Evolutionary conservation across 768 basidiomycete species (phyloP), one percentile per base, ranked within the genome.

Genomic region (Leccinum subgranulosum): DNA sequence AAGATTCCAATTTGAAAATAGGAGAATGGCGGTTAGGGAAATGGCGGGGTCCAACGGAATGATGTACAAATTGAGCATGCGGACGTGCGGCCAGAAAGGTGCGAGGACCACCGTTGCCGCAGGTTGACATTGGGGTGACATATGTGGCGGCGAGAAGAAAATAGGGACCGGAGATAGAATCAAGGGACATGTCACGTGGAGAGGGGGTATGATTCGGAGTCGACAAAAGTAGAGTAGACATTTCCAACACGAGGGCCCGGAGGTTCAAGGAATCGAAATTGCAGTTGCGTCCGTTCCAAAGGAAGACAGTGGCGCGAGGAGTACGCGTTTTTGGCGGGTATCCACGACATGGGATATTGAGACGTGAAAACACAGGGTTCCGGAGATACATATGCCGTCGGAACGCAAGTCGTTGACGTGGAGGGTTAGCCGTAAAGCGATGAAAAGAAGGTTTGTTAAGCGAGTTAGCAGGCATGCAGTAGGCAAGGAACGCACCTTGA

Each of bases 401-500:
- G 51, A 28, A 56, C 28, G 49, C 17, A 49, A 49, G 46, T 23
- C 11, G 25, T 23, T 59, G 51, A 23, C 28, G 34, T 28, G 1
- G 47, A 61, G 48, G 59, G 45, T 57, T 46, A 56, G 48, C 55
- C 59, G 53, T 51, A 56, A 58, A 58, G 60, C 27, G 54, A 61
- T 59, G 52, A 59, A 51, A 48, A 57, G 47, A 25, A 56, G 8
- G 4, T 57, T 51, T 53, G 54, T 43, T 73, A 59, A 74, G 67
- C 59, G 52, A 65, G 23, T 53, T 11, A 48, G 47, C 23, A 45
- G 27, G 14, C 23, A 60, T n/a, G 5, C 6, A 51, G 19, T 21
- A 63, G 50, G 52, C 27, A 53, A 53, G 49, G 57, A 31, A 75
- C 84, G 57, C 73, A 87, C 89, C 86, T 93, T 93, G 66, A 92